Evolutionary conservation across 805 yeast genomes (phyloP).

Genomic region (Wickerhamomyces kurtzmanii): DNA sequence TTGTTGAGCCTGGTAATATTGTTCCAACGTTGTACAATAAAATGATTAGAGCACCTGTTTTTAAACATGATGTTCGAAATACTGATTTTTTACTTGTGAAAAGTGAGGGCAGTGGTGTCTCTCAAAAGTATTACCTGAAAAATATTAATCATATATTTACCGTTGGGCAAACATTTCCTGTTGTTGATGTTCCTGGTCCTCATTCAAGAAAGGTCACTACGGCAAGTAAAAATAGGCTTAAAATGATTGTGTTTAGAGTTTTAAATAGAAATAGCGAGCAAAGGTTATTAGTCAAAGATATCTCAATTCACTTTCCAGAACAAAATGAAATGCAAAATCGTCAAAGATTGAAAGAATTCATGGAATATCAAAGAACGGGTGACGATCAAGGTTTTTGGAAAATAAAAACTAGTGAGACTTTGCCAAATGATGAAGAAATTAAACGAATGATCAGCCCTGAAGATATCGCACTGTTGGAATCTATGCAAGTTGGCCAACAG

Average conservation of each 20-base stretch:
- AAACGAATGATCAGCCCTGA: constrained; percentile 87
- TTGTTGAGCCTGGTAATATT: constrained; percentile 87
- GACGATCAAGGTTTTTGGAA: constrained; percentile 96
- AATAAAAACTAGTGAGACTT: constrained; percentile 51
- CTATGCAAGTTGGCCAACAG: constrained; percentile 93
- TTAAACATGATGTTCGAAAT: constrained; percentile 65
- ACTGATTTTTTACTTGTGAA: constrained; percentile 81
- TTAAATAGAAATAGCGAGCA: constrained; percentile 66
- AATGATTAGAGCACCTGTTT: constrained; percentile 87
- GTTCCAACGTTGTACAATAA: constrained; percentile 92
- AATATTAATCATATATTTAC: constrained; percentile 65
- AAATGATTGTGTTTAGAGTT: constrained; percentile 88
- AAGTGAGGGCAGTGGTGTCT: constrained; percentile 70
- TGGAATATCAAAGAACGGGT: constrained; percentile 94
- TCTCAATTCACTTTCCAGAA: constrained; percentile 89
- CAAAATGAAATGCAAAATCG: constrained; percentile 97
- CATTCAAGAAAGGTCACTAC: constrained; percentile 94
- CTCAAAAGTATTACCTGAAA: constrained; percentile 58
- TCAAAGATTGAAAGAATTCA: constrained; percentile 90
- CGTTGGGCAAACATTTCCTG: constrained; percentile 91
- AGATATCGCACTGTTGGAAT: constrained; percentile 76
- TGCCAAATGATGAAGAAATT: constrained; percentile 70
- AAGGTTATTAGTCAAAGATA: constrained; percentile 76
- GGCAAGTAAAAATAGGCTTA: constrained; percentile 80
- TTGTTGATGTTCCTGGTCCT: constrained; percentile 93